phyloP scores from a whole-genome alignment of 108 stramenopile species.

The Skeletonema tropicum region DNA sequence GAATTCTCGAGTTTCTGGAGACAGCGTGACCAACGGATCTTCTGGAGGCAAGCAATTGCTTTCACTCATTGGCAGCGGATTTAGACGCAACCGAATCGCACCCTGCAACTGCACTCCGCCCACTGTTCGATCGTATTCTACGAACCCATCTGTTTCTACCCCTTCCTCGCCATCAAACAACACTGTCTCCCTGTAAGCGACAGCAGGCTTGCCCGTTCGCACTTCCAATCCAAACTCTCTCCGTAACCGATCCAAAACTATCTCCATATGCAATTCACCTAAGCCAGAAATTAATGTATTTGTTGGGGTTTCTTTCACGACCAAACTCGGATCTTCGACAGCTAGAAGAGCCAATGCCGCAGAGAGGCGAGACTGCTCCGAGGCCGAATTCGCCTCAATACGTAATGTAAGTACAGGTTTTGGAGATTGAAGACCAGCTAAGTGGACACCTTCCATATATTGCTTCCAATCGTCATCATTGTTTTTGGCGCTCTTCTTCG shows the following conservation, averaged over 20 bases:
- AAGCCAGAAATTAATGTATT: constrained; percentile 80
- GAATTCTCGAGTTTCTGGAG: constrained; percentile 58
- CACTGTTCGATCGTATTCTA: constrained; percentile 81
- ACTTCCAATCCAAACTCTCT: constrained; percentile 81
- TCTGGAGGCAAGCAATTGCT: constrained; percentile 58
- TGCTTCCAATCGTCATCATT: constrained; percentile 45
- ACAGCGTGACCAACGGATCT: constrained; percentile 72
- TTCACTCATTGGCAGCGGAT: constrained; percentile 1
- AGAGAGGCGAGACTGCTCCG: constrained; percentile 68
- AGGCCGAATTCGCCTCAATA: constrained; percentile 70
- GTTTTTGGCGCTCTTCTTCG: constrained; percentile 36
- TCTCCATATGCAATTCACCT: constrained; percentile 90
- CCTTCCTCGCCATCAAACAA: constrained; percentile 36
- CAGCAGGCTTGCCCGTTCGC: constrained; percentile 74
- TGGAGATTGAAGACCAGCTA: constrained; percentile 83
- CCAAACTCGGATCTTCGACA: constrained; percentile 87
- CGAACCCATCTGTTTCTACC: constrained; percentile 71
- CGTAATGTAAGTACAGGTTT: constrained; percentile 90
- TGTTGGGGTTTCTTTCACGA: constrained; percentile 83
- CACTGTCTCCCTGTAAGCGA: constrained; percentile 84
- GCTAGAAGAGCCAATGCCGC: constrained; percentile 66
- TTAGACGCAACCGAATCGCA: constrained; percentile 61
- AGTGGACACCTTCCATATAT: constrained; percentile 52
- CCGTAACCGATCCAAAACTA: constrained; percentile 75
- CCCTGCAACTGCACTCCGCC: constrained; percentile 76